Evolutionary conservation across 2,329 filamentous ascomycete genomes (phyloP).

Genomic region (Fusarium metavorans): DNA sequence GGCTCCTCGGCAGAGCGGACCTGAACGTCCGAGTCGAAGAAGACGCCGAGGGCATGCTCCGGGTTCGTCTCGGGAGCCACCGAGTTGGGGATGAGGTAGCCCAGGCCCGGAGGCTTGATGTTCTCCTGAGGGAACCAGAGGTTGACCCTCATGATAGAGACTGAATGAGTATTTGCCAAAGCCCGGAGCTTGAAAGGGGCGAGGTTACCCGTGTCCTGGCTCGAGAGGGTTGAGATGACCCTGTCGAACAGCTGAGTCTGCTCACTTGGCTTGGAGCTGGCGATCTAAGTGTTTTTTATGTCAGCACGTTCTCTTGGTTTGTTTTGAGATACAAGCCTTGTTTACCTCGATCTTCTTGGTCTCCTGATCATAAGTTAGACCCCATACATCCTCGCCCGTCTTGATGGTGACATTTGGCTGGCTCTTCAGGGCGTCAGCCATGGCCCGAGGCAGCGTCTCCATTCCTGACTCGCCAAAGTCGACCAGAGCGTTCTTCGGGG

Average conservation of each 20-base stretch:
- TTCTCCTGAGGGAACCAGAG: slow-evolving; percentile 79
- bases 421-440: slow-evolving; percentile 62
- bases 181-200: slow-evolving; percentile 56
- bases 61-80: slow-evolving; percentile 79
- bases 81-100: slow-evolving; percentile 88
- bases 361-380: slow-evolving; percentile 56
- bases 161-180: slow-evolving; percentile 69
- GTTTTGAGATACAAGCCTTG: slow-evolving; percentile 1
- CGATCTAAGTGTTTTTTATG: slow-evolving; percentile 24
- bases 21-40: slow-evolving; percentile 82
- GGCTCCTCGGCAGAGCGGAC: slow-evolving; percentile 63
- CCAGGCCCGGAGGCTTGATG: slow-evolving; percentile 80
- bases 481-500: slow-evolving; percentile 48
- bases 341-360: slow-evolving; percentile 57
- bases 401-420: slow-evolving; percentile 72
- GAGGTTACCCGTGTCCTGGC: slow-evolving; percentile 56
- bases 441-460: slow-evolving; percentile 66
- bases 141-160: slow-evolving; percentile 93
- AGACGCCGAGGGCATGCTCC: slow-evolving; percentile 86
- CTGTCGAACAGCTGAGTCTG: slow-evolving; percentile 59
- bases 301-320: neutral
- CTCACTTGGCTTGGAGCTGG: slow-evolving; percentile 14
- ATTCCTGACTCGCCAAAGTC: slow-evolving; percentile 68
- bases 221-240: slow-evolving; percentile 74
- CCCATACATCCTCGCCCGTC: slow-evolving; percentile 60